Base-by-base conservation (phyloP, 2,329 filamentous ascomycete species). In the Tolypocladium album region DNA sequence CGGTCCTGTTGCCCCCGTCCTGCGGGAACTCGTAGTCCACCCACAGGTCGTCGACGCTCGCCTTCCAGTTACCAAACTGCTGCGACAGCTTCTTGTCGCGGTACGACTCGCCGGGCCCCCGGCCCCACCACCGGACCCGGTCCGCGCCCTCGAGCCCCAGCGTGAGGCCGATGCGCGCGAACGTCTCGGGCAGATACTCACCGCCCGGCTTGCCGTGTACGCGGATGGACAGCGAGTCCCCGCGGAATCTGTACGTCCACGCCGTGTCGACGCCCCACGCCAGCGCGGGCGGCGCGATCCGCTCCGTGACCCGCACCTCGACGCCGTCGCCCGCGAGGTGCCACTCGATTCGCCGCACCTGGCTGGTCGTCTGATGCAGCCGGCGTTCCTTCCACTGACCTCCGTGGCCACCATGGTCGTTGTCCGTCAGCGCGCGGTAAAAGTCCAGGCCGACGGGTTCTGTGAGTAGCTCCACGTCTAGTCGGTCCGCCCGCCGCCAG, bases 11-110 rank as follows among this genome's bases (percentile, higher is more conserved):
- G 0, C 84, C 83, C 39, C 77, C 79, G 61, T 90, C 87, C 69
- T 90, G 87, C 0, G 87, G 87, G 59, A 83, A 85, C 64, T 90
- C 87, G 67, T 88, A 89, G 52, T 82, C 77, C 1, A 81, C 76
- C 69, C 80, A 83, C 0, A 89, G 73, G 1, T 79, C 75, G 55
- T 82, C 79, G 1, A 85, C 72, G 1, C 64, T 65, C 13, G 69
- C 65, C 2, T 74, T 74, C 72, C 78, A 85, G 56, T 78, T 80
- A 8, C 83, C 86, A 4, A 88, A 71, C 0, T 72, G 70, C 67
- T 88, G 85, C 4, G 82, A 80, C 15, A 77, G 68, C 69, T 88
- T 88, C 74, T 81, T 86, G 72, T 90, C 88, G 20, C 75, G 73
- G 74, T 89, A 90, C 13, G 78, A 82, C 69, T 89, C 86, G 2